phyloP scores from a whole-genome alignment of 805 yeast genomes.

The Clavispora vitiphila region DNA sequence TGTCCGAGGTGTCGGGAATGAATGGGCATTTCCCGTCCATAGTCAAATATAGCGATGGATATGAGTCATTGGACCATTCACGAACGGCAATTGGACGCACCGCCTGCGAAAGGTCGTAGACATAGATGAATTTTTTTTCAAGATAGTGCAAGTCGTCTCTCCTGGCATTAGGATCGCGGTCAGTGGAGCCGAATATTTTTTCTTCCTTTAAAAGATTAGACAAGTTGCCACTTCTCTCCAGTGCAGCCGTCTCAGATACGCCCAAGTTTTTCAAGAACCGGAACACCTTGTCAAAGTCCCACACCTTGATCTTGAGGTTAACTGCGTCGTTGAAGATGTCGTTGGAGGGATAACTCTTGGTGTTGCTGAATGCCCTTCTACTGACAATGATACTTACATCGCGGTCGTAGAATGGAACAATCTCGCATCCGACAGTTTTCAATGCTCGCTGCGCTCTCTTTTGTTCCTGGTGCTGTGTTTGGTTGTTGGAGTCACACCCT shows the following conservation, averaged over 20 bases:
- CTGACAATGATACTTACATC: slow-evolving; percentile 72
- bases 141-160: slow-evolving; percentile 84
- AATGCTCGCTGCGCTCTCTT: slow-evolving; percentile 42
- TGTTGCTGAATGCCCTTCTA: slow-evolving; percentile 45
- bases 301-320: slow-evolving; percentile 64
- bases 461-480: slow-evolving; percentile 31
- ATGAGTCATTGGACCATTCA: slow-evolving; percentile 61
- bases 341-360: slow-evolving; percentile 37
- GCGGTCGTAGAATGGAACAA: slow-evolving; percentile 48
- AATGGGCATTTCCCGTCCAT: slow-evolving; percentile 81
- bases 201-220: slow-evolving; percentile 72
- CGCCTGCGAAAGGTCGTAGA: slow-evolving; percentile 73
- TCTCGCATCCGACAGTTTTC: slow-evolving; percentile 44
- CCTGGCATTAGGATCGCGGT: slow-evolving; percentile 79
- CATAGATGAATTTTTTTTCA: slow-evolving; percentile 62
- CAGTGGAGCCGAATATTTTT: slow-evolving; percentile 78
- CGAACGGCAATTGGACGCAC: slow-evolving; percentile 76
- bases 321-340: slow-evolving; percentile 68
- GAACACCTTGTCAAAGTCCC: slow-evolving; percentile 83
- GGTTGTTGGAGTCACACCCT: slow-evolving; percentile 35
- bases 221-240: slow-evolving; percentile 19
- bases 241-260: slow-evolving; percentile 16
- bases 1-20: slow-evolving; percentile 50
- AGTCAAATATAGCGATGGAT: slow-evolving; percentile 57
- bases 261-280: slow-evolving; percentile 68